Percentiles rank a stretch among this genome's conserved stretches.
phyloP scores from a whole-genome alignment of 169 alveolate genomes.

The Cyclospora cayetanensis region DNA sequence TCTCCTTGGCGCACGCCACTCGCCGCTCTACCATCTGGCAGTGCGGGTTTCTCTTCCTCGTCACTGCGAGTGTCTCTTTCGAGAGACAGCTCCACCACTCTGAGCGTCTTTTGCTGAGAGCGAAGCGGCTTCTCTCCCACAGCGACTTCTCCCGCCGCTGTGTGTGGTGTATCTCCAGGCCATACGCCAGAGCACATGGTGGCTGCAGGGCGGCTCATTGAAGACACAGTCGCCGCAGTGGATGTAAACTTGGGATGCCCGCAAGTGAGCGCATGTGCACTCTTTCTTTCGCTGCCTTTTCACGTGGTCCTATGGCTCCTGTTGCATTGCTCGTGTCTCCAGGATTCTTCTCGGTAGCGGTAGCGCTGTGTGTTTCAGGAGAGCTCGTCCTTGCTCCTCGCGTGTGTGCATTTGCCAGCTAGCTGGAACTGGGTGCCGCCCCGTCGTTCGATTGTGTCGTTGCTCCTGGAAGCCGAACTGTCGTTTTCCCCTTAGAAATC shows the following conservation, averaged over 20 bases:
- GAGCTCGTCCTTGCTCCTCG: too few relatives aligned
- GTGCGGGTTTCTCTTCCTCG: not conserved
- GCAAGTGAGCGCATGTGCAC: not conserved
- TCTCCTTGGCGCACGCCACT: not conserved
- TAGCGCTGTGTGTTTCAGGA: too few relatives aligned
- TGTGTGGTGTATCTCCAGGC: not conserved
- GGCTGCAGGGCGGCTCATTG: constrained; percentile 57
- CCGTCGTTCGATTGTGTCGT: too few relatives aligned
- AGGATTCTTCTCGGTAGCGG: not conserved
- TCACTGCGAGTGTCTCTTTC: not conserved
- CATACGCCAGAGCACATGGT: constrained; percentile 25
- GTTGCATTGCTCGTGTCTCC: not conserved
- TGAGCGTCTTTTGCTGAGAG: not conserved
- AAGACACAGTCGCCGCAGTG: constrained; percentile 55
- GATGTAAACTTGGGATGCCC: constrained; percentile 74
- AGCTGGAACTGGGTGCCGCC: too few relatives aligned
- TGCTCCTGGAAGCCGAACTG: too few relatives aligned
- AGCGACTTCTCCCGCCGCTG: not conserved
- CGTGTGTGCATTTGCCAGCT: too few relatives aligned
- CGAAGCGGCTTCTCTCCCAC: not conserved
- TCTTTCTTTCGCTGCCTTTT: not conserved
- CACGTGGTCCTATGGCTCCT: not conserved
- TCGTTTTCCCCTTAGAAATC: too few relatives aligned
- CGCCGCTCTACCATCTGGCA: not conserved
- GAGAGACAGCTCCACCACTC: not conserved